Evolutionary conservation across 495 filamentous ascomycete species (phyloP).

Genomic region (Neurospora sp.): DNA sequence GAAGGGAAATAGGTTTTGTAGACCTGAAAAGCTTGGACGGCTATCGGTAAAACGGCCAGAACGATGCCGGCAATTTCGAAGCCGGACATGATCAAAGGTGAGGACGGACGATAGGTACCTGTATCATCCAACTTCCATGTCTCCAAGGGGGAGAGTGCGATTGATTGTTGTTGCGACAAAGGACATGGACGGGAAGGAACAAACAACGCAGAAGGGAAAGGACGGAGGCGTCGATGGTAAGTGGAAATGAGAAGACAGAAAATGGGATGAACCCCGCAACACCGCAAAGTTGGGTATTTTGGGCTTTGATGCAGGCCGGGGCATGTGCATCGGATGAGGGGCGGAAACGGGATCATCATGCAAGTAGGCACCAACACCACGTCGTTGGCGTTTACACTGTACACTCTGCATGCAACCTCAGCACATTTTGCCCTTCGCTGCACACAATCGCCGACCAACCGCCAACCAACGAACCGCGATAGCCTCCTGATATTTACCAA

Average conservation of each 20-base stretch:
- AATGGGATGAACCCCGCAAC: background rate
- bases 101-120: background rate
- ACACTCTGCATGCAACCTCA: background rate
- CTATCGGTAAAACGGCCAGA: constrained; percentile 23
- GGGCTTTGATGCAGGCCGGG: too few relatives aligned
- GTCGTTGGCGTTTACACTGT: background rate
- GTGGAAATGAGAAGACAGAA: too few relatives aligned
- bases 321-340: background rate
- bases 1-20: constrained; percentile 23
- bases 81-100: constrained; percentile 9
- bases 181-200: background rate
- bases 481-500: background rate
- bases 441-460: background rate
- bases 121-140: background rate
- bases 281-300: background rate
- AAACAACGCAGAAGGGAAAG: background rate
- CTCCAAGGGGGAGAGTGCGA: background rate
- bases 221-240: background rate
- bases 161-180: background rate
- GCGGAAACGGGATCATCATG: background rate
- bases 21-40: constrained; percentile 22
- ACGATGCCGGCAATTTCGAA: constrained; percentile 27
- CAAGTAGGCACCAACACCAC: background rate
- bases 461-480: background rate
- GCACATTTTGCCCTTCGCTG: too few relatives aligned